Evolutionary conservation across 257 asterid species (phyloP).

Genomic region (Nicotiana tomentosiformis): DNA sequence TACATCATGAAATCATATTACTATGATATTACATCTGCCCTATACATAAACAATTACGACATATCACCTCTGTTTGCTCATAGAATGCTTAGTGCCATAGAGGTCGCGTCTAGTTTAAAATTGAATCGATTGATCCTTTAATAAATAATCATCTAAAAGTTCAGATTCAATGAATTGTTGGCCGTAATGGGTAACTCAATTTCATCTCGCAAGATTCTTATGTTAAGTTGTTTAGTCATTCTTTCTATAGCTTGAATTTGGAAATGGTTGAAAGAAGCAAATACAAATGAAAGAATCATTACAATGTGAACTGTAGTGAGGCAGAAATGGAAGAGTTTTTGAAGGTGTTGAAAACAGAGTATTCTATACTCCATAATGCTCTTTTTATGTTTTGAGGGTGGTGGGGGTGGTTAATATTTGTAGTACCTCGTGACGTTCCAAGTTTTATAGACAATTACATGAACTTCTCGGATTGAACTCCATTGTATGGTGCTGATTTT

Average conservation of each 20-base stretch:
- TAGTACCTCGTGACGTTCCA: neutral
- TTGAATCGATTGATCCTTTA: neutral
- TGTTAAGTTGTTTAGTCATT: slow-evolving; percentile 2
- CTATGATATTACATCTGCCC: neutral
- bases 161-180: neutral
- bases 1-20: neutral
- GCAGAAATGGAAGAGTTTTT: neutral
- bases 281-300: neutral
- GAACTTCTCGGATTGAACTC: neutral
- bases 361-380: neutral
- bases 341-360: neutral
- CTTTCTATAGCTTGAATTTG: neutral
- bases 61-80: neutral
- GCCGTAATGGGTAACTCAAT: neutral
- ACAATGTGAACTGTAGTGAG: neutral
- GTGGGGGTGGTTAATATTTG: neutral
- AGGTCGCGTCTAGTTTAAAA: neutral
- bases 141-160: neutral
- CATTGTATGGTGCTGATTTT: neutral
- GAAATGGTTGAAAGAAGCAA: neutral
- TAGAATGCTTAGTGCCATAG: neutral
- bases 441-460: neutral
- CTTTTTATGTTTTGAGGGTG: neutral
- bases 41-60: neutral
- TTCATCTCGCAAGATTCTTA: neutral